Base-by-base conservation (phyloP, 352 stramenopile species). In the Aphanomyces cochlioides region DNA sequence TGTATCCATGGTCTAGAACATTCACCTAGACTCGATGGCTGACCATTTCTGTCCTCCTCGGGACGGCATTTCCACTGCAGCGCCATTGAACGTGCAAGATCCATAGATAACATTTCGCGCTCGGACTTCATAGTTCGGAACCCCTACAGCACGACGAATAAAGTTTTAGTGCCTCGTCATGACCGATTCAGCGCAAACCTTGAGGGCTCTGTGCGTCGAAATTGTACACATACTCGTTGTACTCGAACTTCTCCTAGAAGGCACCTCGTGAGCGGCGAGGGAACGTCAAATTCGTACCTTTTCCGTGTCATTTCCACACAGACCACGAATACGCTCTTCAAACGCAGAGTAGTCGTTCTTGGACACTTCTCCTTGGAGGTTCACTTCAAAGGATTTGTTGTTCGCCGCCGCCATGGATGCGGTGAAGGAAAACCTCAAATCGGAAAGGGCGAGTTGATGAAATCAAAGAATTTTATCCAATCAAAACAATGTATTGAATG, bases 221-320 rank as follows among this genome's bases (percentile, higher is more conserved):
- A 74, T 92, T 92, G 81, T 92, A 94, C 36, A 94, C 84, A 73
- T 94, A 94, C 67, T 94, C 86, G 73, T 94, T 94, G 81, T 87
- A 94, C 67, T 85, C 85, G 36, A 94, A 92, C 40, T 94, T 83
- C 69, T 94, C 86, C 82, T 90, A 60, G 13, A 36, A 58, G 7
- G n/a, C 54, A 61, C 15, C 43, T 54, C 41, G 19, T 7, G 21
- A 68, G 10, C 60, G 57, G 56, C 38, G 5, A 19, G 15, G 4
- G 50, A 59, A 41, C 19, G 47, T 8, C 59, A 56, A 50, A 36
- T 45, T 7, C 39, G 37, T 67, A 90, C 83, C 78, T 92, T 94
- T 65, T 92, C 84, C 61, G 90, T 84, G 66, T 81, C 90, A 56
- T 92, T 85, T 50, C 85, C 84, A 74, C 86, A 92, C 1, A 94